A percentile compares a stretch with the other conserved stretches of the same genome.
Conservation (phyloP, 208 protist species). For the Acanthamoeba royreba region DNA sequence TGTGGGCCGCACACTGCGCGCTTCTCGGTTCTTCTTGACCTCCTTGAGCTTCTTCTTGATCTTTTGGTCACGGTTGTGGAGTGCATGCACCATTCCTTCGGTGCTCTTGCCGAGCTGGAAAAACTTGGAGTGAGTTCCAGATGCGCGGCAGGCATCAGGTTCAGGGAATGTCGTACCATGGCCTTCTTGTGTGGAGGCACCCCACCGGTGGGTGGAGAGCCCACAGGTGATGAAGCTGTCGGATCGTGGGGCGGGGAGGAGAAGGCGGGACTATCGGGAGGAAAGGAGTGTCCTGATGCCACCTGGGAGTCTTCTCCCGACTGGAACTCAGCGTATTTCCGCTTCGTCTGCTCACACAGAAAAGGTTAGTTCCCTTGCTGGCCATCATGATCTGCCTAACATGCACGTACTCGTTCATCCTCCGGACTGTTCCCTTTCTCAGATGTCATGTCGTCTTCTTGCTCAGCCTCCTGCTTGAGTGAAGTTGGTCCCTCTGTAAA, state of each 20-base stretch:
- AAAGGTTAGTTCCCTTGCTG: too few relatives aligned
- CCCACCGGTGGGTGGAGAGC: neutral
- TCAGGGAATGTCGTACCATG: too few relatives aligned
- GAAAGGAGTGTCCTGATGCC: neutral
- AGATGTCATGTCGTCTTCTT: too few relatives aligned
- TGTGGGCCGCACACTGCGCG: neutral
- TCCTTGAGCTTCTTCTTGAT: conserved; percentile 24
- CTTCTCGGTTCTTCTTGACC: neutral
- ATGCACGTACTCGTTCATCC: too few relatives aligned
- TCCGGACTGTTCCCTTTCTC: too few relatives aligned
- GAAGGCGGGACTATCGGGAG: neutral
- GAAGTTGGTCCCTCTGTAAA: neutral
- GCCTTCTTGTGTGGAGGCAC: neutral
- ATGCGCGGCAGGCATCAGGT: too few relatives aligned
- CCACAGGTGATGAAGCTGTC: neutral
- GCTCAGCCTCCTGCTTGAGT: neutral
- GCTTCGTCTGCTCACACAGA: too few relatives aligned
- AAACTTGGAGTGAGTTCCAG: too few relatives aligned
- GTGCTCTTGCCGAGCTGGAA: neutral
- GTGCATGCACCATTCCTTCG: neutral
- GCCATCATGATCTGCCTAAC: too few relatives aligned
- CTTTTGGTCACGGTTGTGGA: neutral
- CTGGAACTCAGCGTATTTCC: neutral
- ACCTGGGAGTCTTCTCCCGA: neutral
- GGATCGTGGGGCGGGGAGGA: neutral